These are phyloP conservation scores for Fusarium irregulare DNA, from an alignment of 2,329 filamentous ascomycete species.

Conservation along the genomic window DNA sequence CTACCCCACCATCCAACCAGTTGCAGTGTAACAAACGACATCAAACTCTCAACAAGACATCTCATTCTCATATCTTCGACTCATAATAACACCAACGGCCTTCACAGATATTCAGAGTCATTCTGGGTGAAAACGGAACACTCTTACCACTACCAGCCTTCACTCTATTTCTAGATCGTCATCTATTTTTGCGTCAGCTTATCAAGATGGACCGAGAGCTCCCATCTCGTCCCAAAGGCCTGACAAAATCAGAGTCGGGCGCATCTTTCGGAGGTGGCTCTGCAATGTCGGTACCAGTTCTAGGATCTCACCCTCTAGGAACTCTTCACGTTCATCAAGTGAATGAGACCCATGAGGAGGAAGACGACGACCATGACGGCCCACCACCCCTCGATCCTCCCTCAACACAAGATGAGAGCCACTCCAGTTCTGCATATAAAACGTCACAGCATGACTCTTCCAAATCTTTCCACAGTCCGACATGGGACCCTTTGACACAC, in stretches of 20 bases:
- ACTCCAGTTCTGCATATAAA: neutral
- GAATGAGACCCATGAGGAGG: slow-evolving; percentile 32
- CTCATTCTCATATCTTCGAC: neutral
- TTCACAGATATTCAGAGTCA: neutral
- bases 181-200: neutral
- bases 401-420: neutral
- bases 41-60: slow-evolving; percentile 19
- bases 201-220: slow-evolving; percentile 43
- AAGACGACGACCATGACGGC: slow-evolving; percentile 41
- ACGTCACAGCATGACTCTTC: slow-evolving; percentile 1
- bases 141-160: neutral
- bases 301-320: slow-evolving; percentile 57
- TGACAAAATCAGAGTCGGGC: slow-evolving; percentile 53
- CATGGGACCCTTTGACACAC: slow-evolving; percentile 40
- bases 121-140: too few relatives aligned
- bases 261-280: slow-evolving; percentile 43
- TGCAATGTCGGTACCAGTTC: slow-evolving; percentile 52
- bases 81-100: neutral
- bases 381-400: slow-evolving; percentile 50
- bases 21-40: neutral
- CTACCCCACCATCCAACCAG: slow-evolving; percentile 17
- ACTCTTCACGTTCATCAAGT: slow-evolving; percentile 55
- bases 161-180: neutral
- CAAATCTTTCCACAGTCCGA: slow-evolving; percentile 13
- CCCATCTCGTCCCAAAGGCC: slow-evolving; percentile 37